Evolutionary conservation across 2,329 filamentous ascomycete species (phyloP), one percentile per base, ranked within the genome.

Genomic region (Colletotrichum costaricense): DNA sequence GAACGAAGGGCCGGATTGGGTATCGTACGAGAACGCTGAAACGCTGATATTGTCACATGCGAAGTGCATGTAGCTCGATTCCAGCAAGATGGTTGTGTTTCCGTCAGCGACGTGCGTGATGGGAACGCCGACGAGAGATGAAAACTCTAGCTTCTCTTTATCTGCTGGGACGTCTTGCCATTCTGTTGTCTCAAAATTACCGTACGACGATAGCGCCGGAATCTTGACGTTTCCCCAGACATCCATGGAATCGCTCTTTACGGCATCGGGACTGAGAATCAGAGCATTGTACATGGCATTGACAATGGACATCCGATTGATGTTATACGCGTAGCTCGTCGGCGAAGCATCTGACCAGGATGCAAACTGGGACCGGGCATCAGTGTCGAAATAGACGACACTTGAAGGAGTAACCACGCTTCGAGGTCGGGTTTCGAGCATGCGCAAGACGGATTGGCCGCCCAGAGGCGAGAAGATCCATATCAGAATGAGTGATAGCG

Each of bases 391-490:
- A 6, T 68, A 63, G 16, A 30, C 24, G 22, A 68, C 26, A 8
- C 28, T 26, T 2, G 58, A n/a, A 0, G 28, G 35, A 0, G 19
- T 7, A 6, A 33, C 24, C 22, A n/a, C 30, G 7, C 22, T 19
- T 3, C 28, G 46, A 4, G 28, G 22, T 2, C 38, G 22, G 9
- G 63, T 54, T 2, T 66, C 38, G 19, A 75, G 54, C 35, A 74
- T 64, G 1, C 79, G 78, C 38, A 81, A 64, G 16, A 79, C 63
- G 0, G 79, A 75, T 73, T 81, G 80, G n/a, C 76, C 75, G 14
- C 80, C 80, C 3, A 82, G 68, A 1, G 80, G 79, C 5, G 80
- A 81, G 19, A 81, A 72, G 26, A 74, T 73, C 80, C 80, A 81
- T 14, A 80, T 33, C 1, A 81, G 16, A 7, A 80, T 57, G 14